phyloP scores from a whole-genome alignment of 495 filamentous ascomycete species.

The Lasiosphaeria ovina region DNA sequence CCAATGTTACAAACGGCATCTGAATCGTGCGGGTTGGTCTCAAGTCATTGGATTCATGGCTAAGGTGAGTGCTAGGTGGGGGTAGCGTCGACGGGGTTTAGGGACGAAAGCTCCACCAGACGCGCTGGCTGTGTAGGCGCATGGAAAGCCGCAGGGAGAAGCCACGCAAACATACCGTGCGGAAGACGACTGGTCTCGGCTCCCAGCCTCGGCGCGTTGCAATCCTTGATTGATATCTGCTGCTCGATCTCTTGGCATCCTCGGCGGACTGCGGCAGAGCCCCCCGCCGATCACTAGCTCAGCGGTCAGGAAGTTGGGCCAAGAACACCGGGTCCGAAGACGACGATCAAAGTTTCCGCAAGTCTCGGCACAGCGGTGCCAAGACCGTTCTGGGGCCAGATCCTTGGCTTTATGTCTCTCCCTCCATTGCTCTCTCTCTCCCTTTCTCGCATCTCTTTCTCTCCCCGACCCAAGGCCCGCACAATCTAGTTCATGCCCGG shows the following conservation, averaged over 20 bases:
- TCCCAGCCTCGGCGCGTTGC: conserved; percentile 27
- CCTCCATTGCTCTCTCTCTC: neutral
- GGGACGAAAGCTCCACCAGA: conserved; percentile 13
- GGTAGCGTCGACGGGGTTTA: conserved; percentile 16
- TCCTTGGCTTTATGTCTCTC: neutral
- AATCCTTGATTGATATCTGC: conserved; percentile 32
- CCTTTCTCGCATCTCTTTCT: neutral
- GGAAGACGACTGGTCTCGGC: conserved; percentile 20
- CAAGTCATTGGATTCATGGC: conserved; percentile 16
- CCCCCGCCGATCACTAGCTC: conserved; percentile 29
- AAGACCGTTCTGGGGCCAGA: conserved; percentile 12
- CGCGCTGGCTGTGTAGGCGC: conserved; percentile 13
- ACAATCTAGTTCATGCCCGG: conserved; percentile 70
- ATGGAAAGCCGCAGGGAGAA: conserved; percentile 30
- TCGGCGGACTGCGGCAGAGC: conserved; percentile 25
- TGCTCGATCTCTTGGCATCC: conserved; percentile 28
- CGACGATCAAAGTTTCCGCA: conserved; percentile 24
- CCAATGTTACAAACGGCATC: conserved; percentile 11
- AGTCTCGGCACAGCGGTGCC: conserved; percentile 13
- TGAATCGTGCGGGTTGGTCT: conserved; percentile 17
- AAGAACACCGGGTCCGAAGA: conserved; percentile 25
- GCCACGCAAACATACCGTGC: conserved; percentile 22
- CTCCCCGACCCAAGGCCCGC: neutral
- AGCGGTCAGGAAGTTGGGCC: conserved; percentile 23
- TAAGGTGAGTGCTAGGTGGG: conserved; percentile 11